These are phyloP conservation scores for Plectosphaerella plurivora DNA, from an alignment of 2,329 filamentous ascomycete species.

Conservation along the genomic window DNA sequence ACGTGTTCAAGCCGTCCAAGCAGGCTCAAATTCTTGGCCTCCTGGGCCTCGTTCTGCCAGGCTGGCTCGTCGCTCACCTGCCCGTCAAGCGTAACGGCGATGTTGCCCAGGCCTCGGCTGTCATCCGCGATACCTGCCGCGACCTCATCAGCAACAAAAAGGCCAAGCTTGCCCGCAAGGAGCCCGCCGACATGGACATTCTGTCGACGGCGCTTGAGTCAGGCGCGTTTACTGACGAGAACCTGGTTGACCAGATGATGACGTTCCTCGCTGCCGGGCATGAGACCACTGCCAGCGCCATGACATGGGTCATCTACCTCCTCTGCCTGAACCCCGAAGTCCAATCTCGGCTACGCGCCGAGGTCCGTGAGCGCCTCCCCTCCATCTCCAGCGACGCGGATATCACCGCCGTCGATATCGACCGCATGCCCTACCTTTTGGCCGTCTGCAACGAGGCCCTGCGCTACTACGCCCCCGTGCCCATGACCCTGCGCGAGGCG, in stretches of 20 bases:
- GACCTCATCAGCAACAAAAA: slow-evolving; percentile 71
- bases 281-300: slow-evolving; percentile 70
- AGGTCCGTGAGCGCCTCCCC: slow-evolving; percentile 60
- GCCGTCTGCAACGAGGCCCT: slow-evolving; percentile 76
- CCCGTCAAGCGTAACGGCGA: slow-evolving; percentile 70
- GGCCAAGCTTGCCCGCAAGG: slow-evolving; percentile 39
- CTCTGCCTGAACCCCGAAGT: slow-evolving; percentile 62
- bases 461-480: slow-evolving; percentile 68
- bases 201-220: slow-evolving; percentile 75
- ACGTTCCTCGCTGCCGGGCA: slow-evolving; percentile 82
- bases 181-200: slow-evolving; percentile 62
- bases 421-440: slow-evolving; percentile 73
- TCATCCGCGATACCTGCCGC: slow-evolving; percentile 62
- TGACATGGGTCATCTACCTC: slow-evolving; percentile 72
- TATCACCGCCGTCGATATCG: slow-evolving; percentile 55
- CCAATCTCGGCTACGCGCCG: slow-evolving; percentile 62
- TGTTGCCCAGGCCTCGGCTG: slow-evolving; percentile 47
- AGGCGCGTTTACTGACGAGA: slow-evolving; percentile 70
- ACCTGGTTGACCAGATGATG: slow-evolving; percentile 86
- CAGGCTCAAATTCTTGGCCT: slow-evolving; percentile 53
- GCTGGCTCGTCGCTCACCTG: slow-evolving; percentile 55
- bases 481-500: slow-evolving; percentile 64
- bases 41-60: slow-evolving; percentile 57
- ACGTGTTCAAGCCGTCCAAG: slow-evolving; percentile 47
- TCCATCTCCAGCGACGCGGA: slow-evolving; percentile 26